A percentile compares a stretch with the other conserved stretches of the same genome.
Conservation (phyloP, 2,329 filamentous ascomycete species). For the Sporothrix pseudoabietina region DNA sequence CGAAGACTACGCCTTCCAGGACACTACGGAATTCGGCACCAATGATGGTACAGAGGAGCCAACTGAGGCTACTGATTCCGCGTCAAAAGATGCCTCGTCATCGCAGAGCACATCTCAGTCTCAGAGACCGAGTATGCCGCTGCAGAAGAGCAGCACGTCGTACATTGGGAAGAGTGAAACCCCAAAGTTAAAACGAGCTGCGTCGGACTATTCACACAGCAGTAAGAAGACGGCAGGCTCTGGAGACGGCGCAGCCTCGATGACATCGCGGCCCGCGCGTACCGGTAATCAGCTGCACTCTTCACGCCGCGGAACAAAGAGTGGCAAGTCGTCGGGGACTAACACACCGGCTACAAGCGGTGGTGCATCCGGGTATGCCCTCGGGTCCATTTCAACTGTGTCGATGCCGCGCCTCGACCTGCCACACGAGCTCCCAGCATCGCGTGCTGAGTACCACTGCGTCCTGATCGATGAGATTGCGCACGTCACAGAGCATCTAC, state of each 20-base stretch:
- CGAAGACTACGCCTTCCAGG: conserved; percentile 1
- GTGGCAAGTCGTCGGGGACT: background rate
- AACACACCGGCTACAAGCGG: background rate
- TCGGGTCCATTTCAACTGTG: conserved; percentile 28
- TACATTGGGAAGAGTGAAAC: background rate
- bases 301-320: background rate
- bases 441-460: conserved; percentile 57
- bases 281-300: conserved; percentile 1
- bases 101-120: background rate
- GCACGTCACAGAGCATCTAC: conserved; percentile 64
- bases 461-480: conserved; percentile 74
- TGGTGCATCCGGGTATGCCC: conserved; percentile 25
- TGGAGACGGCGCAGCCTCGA: background rate
- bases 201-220: background rate
- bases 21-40: background rate
- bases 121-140: background rate
- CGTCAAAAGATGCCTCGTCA: background rate
- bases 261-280: background rate
- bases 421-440: conserved; percentile 45
- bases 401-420: conserved; percentile 43
- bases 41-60: background rate
- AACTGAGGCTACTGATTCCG: background rate
- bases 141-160: background rate
- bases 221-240: background rate
- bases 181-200: background rate